Evolutionary conservation across 805 yeast genomes (phyloP).

Genomic region (Wickerhamiella parazyma): DNA sequence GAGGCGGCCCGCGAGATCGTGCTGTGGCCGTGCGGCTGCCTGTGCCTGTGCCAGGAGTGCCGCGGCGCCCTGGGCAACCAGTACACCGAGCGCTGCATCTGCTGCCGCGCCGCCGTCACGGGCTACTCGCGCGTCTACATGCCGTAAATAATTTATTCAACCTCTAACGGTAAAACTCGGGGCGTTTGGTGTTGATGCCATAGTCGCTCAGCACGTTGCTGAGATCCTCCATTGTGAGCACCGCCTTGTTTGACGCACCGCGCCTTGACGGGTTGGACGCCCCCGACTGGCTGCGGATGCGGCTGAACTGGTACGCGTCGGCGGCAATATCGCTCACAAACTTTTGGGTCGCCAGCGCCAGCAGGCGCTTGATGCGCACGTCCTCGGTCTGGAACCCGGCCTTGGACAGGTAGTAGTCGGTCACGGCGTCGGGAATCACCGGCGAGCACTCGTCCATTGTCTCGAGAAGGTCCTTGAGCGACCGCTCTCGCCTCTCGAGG

Average conservation of each 20-base stretch:
- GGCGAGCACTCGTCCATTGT: slow-evolving; percentile 93
- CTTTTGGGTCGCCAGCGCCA: slow-evolving; percentile 93
- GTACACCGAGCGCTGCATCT: slow-evolving; percentile 67
- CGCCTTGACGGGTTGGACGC: slow-evolving; percentile 65
- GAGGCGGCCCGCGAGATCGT: slow-evolving; percentile 59
- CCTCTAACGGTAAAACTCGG: slow-evolving; percentile 67
- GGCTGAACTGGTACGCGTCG: slow-evolving; percentile 89
- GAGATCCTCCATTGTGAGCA: slow-evolving; percentile 83
- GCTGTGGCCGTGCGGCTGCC: slow-evolving; percentile 87
- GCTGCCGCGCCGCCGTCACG: slow-evolving; percentile 65
- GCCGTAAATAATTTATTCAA: slow-evolving; percentile 29
- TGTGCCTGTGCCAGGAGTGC: slow-evolving; percentile 78
- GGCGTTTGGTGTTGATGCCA: slow-evolving; percentile 77
- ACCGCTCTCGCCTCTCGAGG: slow-evolving; percentile 20
- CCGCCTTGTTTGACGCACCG: slow-evolving; percentile 64
- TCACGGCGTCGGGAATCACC: slow-evolving; percentile 90
- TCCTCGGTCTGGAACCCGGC: slow-evolving; percentile 78
- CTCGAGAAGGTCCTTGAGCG: slow-evolving; percentile 63
- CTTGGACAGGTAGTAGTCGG: slow-evolving; percentile 77
- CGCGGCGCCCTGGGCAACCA: slow-evolving; percentile 58
- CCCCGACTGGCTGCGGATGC: slow-evolving; percentile 83
- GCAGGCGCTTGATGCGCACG: slow-evolving; percentile 59
- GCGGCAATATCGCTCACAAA: slow-evolving; percentile 88
- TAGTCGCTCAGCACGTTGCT: slow-evolving; percentile 88
- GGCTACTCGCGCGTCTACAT: slow-evolving; percentile 48